Base-by-base conservation (phyloP, 1,139 yeast species). In the Saccharomyces uvarum region DNA sequence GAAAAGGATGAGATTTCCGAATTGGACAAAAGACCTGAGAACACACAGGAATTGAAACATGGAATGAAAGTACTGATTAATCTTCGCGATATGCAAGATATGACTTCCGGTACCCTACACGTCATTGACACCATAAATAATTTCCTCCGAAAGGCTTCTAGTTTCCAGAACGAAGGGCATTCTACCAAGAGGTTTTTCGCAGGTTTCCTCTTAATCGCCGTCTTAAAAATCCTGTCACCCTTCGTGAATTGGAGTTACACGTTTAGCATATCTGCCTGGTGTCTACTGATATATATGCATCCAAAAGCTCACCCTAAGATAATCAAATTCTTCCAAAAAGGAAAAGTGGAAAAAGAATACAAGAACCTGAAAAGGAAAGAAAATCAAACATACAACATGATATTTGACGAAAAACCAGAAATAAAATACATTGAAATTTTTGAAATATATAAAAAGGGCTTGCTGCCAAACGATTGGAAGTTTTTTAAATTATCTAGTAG, bases 401-500 rank as follows among this genome's bases (percentile, higher is more conserved):
- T 86, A 13, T 75, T 88, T 31, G 95, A 88, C 65, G 93, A 86
- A 56, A 70, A 78, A 0, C 85, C 88, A 0, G 84, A 84, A 51
- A 74, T 77, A 0, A 73, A 77, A 53, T 69, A 76, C 13, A 91
- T 88, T 6, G 96, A 89, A 64, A 74, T 90, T 0, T 90, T 77
- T 67, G 96, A 89, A 68, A 75, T 90, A 29, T 87, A 88, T 65
- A 76, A 78, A 53, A 86, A 79, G 62, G 86, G 86, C 41, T 74
- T 83, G 14, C 77, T 86, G 2, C 81, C 83, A 3, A 72, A 77
- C 4, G 74, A 77, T 46, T 90, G 95, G 88, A 75, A 74, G 27
- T 76, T 79, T n/a, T 77, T 77, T 65, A 66, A 76, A 14, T 81
- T 70, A 61, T 76, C 86, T 0, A 67, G 71, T 2, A 69, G 70